Evolutionary conservation across 768 basidiomycete species (phyloP), one percentile per base, ranked within the genome.

Genomic region (Podaxis carcinomalis): DNA sequence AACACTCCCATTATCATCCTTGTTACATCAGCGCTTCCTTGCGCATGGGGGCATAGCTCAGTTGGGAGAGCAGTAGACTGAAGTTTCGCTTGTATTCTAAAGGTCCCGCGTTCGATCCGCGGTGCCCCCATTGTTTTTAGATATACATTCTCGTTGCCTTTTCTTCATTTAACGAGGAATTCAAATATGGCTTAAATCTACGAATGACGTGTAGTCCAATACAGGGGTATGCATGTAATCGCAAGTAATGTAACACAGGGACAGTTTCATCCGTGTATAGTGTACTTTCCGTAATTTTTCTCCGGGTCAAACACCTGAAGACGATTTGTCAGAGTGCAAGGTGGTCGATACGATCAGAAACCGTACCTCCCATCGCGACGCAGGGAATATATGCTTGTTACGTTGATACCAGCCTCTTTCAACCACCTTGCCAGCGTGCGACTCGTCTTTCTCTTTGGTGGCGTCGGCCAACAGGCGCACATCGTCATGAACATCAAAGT

Each of bases 401-500:
- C 95, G 80, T 68, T 95, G 90, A 70, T 98, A 97, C 82, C 91
- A 99, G 62, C 90, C 90, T 64, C 97, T 77, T 74, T 98, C 97
- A 5, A 98, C 95, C 9, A 99, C 97, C 71, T 99, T 99, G 2
- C 97, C 97, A 0, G 97, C 97, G 69, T 99, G 97, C 16, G 92
- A 95, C 73, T 99, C 97, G 67, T 99, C 95, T 75, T 98, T 98
- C 75, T 99, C 97, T 66, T 89, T 85, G 1, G 95, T 93, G 2
- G 96, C 97, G 69, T 99, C 97, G 23, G 92, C 89, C 21, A 98
- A 80, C 64, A 99, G 74, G 16, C 97, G 90, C 3, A 99, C 92
- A 71, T 99, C 97, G 70, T 99, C 97, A 72, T 99, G 97, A 5
- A 98, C 97, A 73, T 99, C 97, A 69, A 99, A 99, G 73, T 91